phyloP scores from a whole-genome alignment of 1,284 basidiomycete genomes.

The Macrocybe sp. region DNA sequence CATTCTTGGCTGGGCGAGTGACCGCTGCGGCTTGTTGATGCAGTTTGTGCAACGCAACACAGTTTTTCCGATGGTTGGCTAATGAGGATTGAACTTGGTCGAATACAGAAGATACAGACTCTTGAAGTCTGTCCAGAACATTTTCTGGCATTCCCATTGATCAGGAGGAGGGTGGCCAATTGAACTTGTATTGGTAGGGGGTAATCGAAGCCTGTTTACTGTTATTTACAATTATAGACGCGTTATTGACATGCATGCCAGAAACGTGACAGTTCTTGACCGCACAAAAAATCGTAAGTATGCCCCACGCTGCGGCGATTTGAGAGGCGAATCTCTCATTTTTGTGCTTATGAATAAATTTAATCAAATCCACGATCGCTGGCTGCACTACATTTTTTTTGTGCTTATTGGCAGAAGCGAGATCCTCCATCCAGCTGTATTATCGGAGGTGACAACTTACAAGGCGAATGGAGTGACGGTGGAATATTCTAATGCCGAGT shows the following conservation, averaged over 20 bases:
- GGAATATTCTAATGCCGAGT: too few species aligned
- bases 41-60: constrained; percentile 81
- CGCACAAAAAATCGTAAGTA: too few species aligned
- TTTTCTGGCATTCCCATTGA: constrained; percentile 16
- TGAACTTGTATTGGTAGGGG: constrained; percentile 1
- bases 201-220: constrained; percentile 12
- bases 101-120: constrained; percentile 33
- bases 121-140: constrained; percentile 20
- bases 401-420: too few species aligned
- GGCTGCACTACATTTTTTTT: too few species aligned
- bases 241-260: constrained; percentile 18
- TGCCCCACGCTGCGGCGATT: too few species aligned
- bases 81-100: constrained; percentile 81
- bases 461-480: too few species aligned
- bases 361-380: too few species aligned
- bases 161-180: neutral
- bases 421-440: too few species aligned
- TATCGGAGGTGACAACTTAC: too few species aligned
- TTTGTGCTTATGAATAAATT: too few species aligned
- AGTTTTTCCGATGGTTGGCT: constrained; percentile 85
- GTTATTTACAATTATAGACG: constrained; percentile 20
- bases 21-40: constrained; percentile 65
- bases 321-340: too few species aligned
- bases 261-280: constrained; percentile 1
- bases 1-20: constrained; percentile 47